These are phyloP conservation scores for Epichloe gansuensis DNA, from an alignment of 2,329 filamentous ascomycete species.

Conservation along the genomic window DNA sequence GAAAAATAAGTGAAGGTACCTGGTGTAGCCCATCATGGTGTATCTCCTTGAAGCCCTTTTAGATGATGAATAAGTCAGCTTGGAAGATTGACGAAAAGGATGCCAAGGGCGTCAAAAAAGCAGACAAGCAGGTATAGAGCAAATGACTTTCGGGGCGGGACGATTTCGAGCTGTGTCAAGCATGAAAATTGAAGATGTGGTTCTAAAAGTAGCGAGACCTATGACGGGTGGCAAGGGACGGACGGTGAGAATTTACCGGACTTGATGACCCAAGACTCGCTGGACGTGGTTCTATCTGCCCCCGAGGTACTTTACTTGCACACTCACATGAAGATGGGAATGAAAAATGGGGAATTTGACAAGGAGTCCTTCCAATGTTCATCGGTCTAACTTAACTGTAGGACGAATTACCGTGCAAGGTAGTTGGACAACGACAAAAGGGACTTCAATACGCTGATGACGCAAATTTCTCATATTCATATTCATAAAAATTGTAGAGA, in stretches of 20 bases:
- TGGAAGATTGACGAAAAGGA: not conserved
- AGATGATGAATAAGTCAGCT: not conserved
- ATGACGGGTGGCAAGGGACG: not conserved
- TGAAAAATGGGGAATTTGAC: too few species aligned
- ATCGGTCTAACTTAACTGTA: too few species aligned
- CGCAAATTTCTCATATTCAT: conserved; percentile 15
- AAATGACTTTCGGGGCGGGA: not conserved
- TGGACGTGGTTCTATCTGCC: too few species aligned
- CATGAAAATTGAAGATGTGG: conserved; percentile 3
- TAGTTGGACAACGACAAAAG: too few species aligned
- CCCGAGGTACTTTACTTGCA: too few species aligned
- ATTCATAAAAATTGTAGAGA: conserved; percentile 10
- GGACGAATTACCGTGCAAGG: too few species aligned
- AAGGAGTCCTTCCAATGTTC: too few species aligned
- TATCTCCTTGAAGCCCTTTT: not conserved
- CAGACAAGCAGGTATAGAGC: not conserved
- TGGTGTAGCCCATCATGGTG: not conserved
- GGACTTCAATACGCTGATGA: conserved; percentile 7
- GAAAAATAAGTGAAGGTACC: not conserved
- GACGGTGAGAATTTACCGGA: not conserved
- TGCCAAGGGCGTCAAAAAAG: not conserved
- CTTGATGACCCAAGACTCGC: too few species aligned
- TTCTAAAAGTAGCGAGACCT: not conserved
- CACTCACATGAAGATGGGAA: too few species aligned
- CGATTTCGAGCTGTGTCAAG: not conserved